Evolutionary conservation across 441 rosid species (phyloP), one percentile per base, ranked within the genome.

Genomic region (Capsella rubella): DNA sequence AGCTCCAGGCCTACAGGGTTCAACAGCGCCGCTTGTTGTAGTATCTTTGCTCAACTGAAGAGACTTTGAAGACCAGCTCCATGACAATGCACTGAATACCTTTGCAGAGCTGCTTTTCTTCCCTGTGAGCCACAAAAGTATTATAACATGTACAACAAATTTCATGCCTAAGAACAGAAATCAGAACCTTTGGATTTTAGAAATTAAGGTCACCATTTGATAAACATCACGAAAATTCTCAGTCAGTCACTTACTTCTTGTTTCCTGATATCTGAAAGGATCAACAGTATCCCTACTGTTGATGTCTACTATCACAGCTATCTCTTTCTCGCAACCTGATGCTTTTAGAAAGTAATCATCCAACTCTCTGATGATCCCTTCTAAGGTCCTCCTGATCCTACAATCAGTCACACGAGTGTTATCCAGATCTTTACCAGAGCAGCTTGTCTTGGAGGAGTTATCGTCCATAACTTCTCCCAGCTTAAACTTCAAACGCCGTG

Each of bases 271-370:
- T 71, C 74, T 84, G 62, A 79, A 82, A 42, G 84, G 88, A 54
- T 82, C 78, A 70, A 82, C 78, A 77, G 80, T 72, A 77, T 81
- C 89, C 69, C 79, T 83, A 67, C 77, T 79, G 70, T 79, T 83
- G 70, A 88, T 69, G 78, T 92, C 93, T 78, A 90, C 64, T n/a
- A 95, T 84, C 73, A 95, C 85, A 71, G 90, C 89, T 43, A 95
- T 82, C 79, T 89, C 95, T 80, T 86, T 88, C 40, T 84, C 87
- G 67, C 92, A 80, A 65, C 87, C 90, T 2, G 92, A 95, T 61
- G 96, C 96, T 79, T 86, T 89, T 56, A 95, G 86, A 85, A 90
- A 95, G 81, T 87, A 87, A 72, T 89, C 98, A 84, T 95, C 99
- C 72, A 95, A 80, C 65, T 90, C 90, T 81, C 83, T 86, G 32